Conservation (phyloP, 2,329 filamentous ascomycete genomes). For the Pseudocercospora macadamiae region DNA sequence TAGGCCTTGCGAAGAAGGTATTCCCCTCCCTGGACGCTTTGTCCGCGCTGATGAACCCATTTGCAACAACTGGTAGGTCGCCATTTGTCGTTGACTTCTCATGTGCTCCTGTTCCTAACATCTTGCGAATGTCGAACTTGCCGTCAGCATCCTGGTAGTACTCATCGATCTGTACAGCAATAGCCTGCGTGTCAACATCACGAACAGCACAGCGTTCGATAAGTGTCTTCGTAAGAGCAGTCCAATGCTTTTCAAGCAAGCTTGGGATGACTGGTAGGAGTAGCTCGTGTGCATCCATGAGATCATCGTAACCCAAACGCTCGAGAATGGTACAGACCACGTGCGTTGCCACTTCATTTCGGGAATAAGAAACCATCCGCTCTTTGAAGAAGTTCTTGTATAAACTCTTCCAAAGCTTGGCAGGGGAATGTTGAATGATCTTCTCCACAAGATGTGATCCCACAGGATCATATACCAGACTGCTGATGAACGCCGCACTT, state of each 20-base stretch:
- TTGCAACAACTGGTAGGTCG: slow-evolving; percentile 8
- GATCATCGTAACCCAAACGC: slow-evolving; percentile 82
- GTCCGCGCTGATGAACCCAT: background rate
- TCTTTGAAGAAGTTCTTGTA: slow-evolving; percentile 79
- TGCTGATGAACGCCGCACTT: slow-evolving; percentile 78
- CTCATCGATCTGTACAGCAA: slow-evolving; percentile 61
- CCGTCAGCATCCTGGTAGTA: slow-evolving; percentile 56
- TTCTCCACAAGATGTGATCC: slow-evolving; percentile 89
- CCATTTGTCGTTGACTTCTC: slow-evolving; percentile 14
- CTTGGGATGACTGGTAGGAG: slow-evolving; percentile 73
- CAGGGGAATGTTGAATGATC: slow-evolving; percentile 77
- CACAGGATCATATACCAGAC: slow-evolving; percentile 85
- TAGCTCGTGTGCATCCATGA: slow-evolving; percentile 70
- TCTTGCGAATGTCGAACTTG: slow-evolving; percentile 57
- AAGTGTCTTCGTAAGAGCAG: slow-evolving; percentile 76
- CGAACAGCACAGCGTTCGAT: slow-evolving; percentile 81
- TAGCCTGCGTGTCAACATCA: slow-evolving; percentile 57
- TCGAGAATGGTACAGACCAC: slow-evolving; percentile 82
- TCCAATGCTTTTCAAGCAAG: slow-evolving; percentile 74
- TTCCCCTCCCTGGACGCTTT: slow-evolving; percentile 22
- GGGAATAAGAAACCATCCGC: slow-evolving; percentile 76
- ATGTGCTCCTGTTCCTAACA: slow-evolving; percentile 63
- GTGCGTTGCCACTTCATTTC: slow-evolving; percentile 89
- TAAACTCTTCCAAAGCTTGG: slow-evolving; percentile 87
- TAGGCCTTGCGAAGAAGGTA: slow-evolving; percentile 26